Conservation (phyloP, 83 land plant genomes). For the Picea mariana region DNA sequence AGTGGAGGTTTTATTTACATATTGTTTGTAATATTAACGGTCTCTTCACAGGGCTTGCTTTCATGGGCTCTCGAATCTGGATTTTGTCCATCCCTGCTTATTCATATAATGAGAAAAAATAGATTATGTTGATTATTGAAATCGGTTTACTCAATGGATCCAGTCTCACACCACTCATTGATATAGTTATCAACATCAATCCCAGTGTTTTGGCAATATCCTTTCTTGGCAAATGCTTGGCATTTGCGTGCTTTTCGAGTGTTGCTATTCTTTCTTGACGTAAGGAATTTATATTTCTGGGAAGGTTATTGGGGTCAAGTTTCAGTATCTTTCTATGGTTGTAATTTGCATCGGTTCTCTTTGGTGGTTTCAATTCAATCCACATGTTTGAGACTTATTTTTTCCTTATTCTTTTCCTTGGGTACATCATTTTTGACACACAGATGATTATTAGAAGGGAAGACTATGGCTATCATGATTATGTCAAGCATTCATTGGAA, state of each 20-base stretch:
- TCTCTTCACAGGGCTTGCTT: conserved; percentile 47
- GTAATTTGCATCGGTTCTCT: too few relatives aligned
- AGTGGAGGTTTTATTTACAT: conserved; percentile 65
- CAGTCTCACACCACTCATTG: conserved; percentile 67
- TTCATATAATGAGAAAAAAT: conserved; percentile 39
- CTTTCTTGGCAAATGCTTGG: too few relatives aligned
- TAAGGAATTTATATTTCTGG: too few relatives aligned
- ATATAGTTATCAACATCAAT: conserved; percentile 59
- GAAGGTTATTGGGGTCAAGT: too few relatives aligned
- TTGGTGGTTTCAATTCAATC: too few relatives aligned
- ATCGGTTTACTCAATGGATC: conserved; percentile 68
- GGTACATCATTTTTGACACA: conserved; percentile 82
- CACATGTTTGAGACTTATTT: conserved; percentile 35
- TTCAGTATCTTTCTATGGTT: too few relatives aligned
- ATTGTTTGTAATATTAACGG: conserved; percentile 73
- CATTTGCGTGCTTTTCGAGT: too few relatives aligned
- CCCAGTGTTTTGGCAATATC: conserved; percentile 29
- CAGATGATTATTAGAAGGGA: conserved; percentile 83
- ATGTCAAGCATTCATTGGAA: conserved; percentile 76
- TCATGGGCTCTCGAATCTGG: conserved; percentile 41
- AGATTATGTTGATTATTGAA: conserved; percentile 18
- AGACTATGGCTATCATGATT: conserved; percentile 65
- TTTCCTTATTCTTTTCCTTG: conserved; percentile 75
- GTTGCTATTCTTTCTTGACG: too few relatives aligned
- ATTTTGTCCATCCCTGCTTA: conserved; percentile 28